Base-by-base conservation (phyloP, 73 alveolate genomes). In the Paramecium sexaurelia region DNA sequence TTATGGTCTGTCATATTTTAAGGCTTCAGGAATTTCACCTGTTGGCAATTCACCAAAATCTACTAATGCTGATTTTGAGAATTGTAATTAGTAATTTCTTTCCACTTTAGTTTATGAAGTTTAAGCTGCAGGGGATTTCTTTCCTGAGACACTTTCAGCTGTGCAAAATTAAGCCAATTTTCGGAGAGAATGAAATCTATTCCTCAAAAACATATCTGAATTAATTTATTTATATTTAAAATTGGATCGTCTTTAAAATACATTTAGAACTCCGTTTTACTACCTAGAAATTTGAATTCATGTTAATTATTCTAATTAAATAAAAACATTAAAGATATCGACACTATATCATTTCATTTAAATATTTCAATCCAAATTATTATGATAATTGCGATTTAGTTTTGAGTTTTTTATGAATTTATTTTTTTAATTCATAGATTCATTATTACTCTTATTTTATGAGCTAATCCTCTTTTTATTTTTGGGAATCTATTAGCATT, bases 21-120 rank as follows among this genome's bases (percentile, higher is more conserved):
- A 92, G 29, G 98, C 97, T 69, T 95, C 97, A 61, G 98, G 98
- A 92, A 96, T 96, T 89, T 96, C 97, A 55, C 98, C 97, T 45
- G 51, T 85, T 27, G 94, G 94, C 87, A 96, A 93, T 71, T 95
- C 97, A 27, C 98, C 98, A 73, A 94, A 95, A 85, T 95, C 95
- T 51, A 91, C 61, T 94, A 95, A 92, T 51, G 93, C 95, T 40
- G 93, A 94, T 87, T 94, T 94, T 11, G 97, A 92, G 95, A 95
- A 95, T 92, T 95, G 97, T 55, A 94, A 82, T 69, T 61, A 61
- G 71, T 7, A 39, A 19, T 40, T 78, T 78, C 39, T 26, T 43
- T 78, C 68, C 15, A 78, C 71, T 43, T 32, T 45, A 0, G 75
- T 40, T 24, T 26, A 29, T 78, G 10, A 24, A 5, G 90, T 2